phyloP scores from a whole-genome alignment of 495 filamentous ascomycete genomes.

The Penicillium longicatenatum region DNA sequence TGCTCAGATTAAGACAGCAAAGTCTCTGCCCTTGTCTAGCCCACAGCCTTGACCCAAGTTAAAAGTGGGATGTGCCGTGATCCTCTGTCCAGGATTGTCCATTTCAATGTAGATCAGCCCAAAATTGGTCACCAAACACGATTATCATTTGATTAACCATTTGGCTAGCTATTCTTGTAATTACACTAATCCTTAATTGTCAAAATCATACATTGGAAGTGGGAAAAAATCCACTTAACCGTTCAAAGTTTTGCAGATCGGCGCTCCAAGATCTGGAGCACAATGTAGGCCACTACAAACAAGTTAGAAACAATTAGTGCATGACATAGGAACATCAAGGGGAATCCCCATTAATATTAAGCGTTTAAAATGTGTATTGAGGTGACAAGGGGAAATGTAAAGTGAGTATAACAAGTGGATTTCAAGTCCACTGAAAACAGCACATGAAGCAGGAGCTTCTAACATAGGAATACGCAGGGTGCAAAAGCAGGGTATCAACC shows the following conservation, averaged over 20 bases:
- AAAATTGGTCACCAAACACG: not conserved
- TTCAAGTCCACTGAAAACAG: not conserved
- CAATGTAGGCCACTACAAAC: conserved; percentile 40
- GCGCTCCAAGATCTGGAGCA: conserved; percentile 34
- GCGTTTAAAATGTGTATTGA: conserved; percentile 15
- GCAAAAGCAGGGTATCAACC: conserved; percentile 5
- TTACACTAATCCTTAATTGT: not conserved
- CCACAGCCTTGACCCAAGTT: too few relatives aligned
- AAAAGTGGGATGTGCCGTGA: not conserved
- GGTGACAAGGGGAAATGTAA: conserved; percentile 6
- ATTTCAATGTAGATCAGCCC: not conserved
- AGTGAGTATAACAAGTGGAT: conserved; percentile 8
- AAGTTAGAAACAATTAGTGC: conserved; percentile 20
- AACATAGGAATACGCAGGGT: not conserved
- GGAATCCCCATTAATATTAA: conserved; percentile 20
- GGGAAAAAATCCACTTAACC: not conserved
- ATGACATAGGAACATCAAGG: not conserved
- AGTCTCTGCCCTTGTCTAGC: too few relatives aligned
- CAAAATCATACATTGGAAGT: not conserved
- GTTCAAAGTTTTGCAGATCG: conserved; percentile 38
- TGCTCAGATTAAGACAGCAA: not conserved
- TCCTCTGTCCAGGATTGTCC: not conserved
- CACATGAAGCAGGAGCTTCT: not conserved
- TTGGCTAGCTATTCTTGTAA: not conserved
- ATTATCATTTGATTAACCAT: not conserved